Conservation (phyloP, 1,284 basidiomycete species). For the Heterobasidion occidentale region DNA sequence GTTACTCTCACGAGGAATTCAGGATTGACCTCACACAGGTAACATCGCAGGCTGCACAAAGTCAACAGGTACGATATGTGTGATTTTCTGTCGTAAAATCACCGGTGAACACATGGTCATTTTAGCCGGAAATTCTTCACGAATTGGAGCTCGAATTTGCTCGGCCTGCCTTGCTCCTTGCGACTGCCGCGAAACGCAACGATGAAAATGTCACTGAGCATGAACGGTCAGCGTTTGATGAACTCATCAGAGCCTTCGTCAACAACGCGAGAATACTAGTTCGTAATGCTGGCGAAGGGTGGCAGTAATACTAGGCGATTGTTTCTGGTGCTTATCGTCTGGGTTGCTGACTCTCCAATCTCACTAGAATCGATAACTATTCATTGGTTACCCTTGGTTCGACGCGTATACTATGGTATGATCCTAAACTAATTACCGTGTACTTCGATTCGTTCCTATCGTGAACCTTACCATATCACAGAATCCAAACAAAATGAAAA, state of each 20-base stretch:
- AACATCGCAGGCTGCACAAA: conserved; percentile 38
- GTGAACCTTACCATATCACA: too few species aligned
- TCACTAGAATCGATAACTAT: too few species aligned
- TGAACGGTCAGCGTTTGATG: conserved; percentile 70
- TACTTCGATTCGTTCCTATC: too few species aligned
- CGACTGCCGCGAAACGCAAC: conserved; percentile 49
- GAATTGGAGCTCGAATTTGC: conserved; percentile 71
- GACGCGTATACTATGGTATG: too few species aligned
- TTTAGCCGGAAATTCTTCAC: conserved; percentile 53
- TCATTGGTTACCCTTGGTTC: too few species aligned
- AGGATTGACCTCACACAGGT: conserved; percentile 94
- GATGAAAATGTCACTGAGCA: conserved; percentile 48
- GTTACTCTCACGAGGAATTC: conserved; percentile 90
- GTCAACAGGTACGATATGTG: conserved; percentile 36
- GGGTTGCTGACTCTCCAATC: too few species aligned
- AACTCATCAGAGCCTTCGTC: conserved; percentile 75
- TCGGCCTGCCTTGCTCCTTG: conserved; percentile 49
- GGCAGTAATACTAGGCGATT: conserved; percentile 18
- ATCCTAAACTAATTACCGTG: too few species aligned
- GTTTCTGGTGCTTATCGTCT: too few species aligned
- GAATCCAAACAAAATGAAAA: too few species aligned
- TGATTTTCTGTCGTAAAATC: conserved; percentile 1
- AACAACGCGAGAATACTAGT: conserved; percentile 72
- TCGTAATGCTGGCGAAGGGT: conserved; percentile 47
- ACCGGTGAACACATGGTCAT: conserved; percentile 2